Conservation (phyloP, 768 basidiomycete genomes). For the Russula sp. region DNA sequence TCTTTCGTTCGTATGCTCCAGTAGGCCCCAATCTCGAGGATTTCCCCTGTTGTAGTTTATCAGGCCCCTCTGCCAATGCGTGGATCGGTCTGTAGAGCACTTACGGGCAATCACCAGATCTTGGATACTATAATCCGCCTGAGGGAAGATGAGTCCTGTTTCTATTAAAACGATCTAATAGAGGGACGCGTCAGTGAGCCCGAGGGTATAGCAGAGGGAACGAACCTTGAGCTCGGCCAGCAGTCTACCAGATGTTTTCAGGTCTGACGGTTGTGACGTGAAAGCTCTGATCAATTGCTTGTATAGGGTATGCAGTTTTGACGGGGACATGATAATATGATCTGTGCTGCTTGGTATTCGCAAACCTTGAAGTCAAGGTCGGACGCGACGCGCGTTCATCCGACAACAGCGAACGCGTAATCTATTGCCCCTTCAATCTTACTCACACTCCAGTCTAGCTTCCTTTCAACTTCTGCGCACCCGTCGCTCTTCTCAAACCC, state of each 20-base stretch:
- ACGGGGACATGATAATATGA: constrained; percentile 44
- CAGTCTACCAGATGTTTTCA: constrained; percentile 60
- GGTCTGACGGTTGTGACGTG: constrained; percentile 59
- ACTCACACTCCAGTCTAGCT: constrained; percentile 11
- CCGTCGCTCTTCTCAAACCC: constrained; percentile 32
- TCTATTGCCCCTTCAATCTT: constrained; percentile 19
- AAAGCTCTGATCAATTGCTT: constrained; percentile 67
- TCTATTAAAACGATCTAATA: constrained; percentile 72
- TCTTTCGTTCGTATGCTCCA: constrained; percentile 88
- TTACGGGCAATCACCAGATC: constrained; percentile 49
- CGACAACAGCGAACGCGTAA: constrained; percentile 37
- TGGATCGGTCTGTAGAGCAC: constrained; percentile 1
- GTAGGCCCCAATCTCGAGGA: constrained; percentile 94
- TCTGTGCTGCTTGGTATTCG: neutral
- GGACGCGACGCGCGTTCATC: constrained; percentile 29
- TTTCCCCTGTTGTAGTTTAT: constrained; percentile 59
- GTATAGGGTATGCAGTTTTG: constrained; percentile 59
- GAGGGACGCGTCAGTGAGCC: neutral
- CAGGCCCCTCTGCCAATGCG: neutral
- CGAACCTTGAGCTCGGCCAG: constrained; percentile 75
- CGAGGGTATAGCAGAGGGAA: constrained; percentile 6
- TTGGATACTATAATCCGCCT: constrained; percentile 55
- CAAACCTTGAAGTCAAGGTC: neutral
- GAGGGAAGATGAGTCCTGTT: constrained; percentile 73
- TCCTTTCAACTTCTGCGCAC: constrained; percentile 3